Percentiles rank a stretch among this genome's conserved stretches.
Evolutionary conservation across 2,329 filamentous ascomycete species (phyloP).

Genomic region (Xylariaceae sp.): DNA sequence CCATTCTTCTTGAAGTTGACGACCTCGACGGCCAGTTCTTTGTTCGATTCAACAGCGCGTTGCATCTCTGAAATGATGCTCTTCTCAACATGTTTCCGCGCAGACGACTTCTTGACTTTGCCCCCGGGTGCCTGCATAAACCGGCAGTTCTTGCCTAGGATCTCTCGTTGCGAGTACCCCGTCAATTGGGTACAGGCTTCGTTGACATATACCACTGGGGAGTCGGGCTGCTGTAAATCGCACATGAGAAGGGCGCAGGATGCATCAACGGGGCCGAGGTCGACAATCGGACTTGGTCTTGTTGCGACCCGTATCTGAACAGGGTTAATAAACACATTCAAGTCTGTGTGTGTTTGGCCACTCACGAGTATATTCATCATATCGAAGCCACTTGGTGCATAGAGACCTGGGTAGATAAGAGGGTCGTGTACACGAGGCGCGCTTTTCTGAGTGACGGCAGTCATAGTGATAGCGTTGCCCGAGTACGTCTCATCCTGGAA

Average conservation of each 20-base stretch:
- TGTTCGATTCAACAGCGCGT: slow-evolving; percentile 37
- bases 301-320: slow-evolving; percentile 56
- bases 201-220: slow-evolving; percentile 79
- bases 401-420: slow-evolving; percentile 53
- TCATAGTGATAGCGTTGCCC: slow-evolving; percentile 3
- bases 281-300: slow-evolving; percentile 68
- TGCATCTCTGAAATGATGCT: slow-evolving; percentile 54
- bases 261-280: slow-evolving; percentile 77
- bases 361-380: slow-evolving; percentile 52
- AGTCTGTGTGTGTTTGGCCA: neutral
- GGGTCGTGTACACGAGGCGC: slow-evolving; percentile 32
- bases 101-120: slow-evolving; percentile 53
- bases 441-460: slow-evolving; percentile 7
- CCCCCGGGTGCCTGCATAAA: slow-evolving; percentile 77
- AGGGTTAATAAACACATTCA: neutral
- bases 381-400: slow-evolving; percentile 51
- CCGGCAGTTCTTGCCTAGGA: slow-evolving; percentile 75
- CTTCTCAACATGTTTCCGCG: slow-evolving; percentile 63
- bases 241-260: slow-evolving; percentile 82
- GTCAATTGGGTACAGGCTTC: slow-evolving; percentile 76
- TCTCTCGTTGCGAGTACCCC: slow-evolving; percentile 70
- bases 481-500: slow-evolving; percentile 16
- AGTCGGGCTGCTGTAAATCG: slow-evolving; percentile 68
- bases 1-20: slow-evolving; percentile 82
- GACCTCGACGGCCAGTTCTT: slow-evolving; percentile 49